Base-by-base conservation (phyloP, 495 filamentous ascomycete genomes). In the Clavariopsis aquatica region DNA sequence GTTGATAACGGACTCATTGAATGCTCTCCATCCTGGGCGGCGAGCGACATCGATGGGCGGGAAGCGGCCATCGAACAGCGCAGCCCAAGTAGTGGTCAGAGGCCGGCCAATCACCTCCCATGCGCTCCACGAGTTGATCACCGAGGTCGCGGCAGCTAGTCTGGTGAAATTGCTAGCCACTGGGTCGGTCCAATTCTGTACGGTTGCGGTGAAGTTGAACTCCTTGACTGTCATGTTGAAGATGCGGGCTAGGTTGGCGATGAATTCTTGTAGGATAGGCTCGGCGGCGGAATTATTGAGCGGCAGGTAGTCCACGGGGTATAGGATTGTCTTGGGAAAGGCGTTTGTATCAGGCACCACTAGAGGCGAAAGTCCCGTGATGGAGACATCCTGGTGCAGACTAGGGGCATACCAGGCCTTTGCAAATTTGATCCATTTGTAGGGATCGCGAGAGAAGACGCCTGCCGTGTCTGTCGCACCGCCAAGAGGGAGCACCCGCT, bases 191-290 rank as follows among this genome's bases (percentile, higher is more conserved):
- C 57, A 56, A 45, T 65, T 69, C 43, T 63, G 66, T 8, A 77
- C 65, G 0, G 73, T 71, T 20, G 65, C 72, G 19, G 71, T 70
- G 31, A 75, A 69, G 56, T 74, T 74, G 64, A 72, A 66, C 46
- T 67, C 56, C 22, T 52, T 68, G 26, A 71, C 61, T 15, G 55
- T 68, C 70, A 71, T 72, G n/a, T 55, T 60, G 57, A 72, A 72
- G 19, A 73, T 52, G 8, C 68, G 19, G 0, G 58, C 73, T 29
- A 84, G 79, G 41, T 81, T 82, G 49, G 78, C 68, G 51, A 79
- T 75, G 57, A 76, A 76, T 1, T 60, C 65, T 49, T 78, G 70
- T 0, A 78, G 65, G 6, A 76, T 66, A 8, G 68, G 64, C 29
- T 77, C 72, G 9, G 76, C 76, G 2, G 72, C 72, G 0, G 72